Base-by-base conservation (phyloP, 306 rosid species). In the Cucumis hystrix region DNA sequence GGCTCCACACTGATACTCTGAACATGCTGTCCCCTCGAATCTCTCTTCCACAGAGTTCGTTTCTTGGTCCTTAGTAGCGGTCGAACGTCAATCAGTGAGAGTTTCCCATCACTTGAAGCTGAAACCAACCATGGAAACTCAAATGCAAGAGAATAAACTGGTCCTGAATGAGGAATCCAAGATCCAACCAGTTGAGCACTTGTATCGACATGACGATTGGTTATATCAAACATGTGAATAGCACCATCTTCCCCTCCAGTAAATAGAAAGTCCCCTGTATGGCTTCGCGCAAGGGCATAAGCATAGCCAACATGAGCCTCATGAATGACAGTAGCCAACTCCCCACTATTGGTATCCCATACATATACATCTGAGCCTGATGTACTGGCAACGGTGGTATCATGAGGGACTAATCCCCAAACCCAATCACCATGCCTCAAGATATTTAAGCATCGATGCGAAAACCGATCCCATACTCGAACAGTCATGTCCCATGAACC, bases 111-210 rank as follows among this genome's bases (percentile, higher is more conserved):
- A 68, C 91, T 86, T 23, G 98, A 89, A 70, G 97, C 91, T 17
- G 98, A 95, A 82, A 92, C 96, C 78, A 92, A 89, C 98, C 98
- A 95, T 8, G 98, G 98, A 85, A 95, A 95, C 86, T 95, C 98
- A 78, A 95, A 95, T 28, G 93, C 92, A 62, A 95, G 93, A 40
- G 96, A 90, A 79, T 87, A 75, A 79, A 95, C 97, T 69, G 96
- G 83, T 54, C 95, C 96, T 1, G 90, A 64, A 82, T 95, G 98
- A 82, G 98, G 97, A 82, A 79, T 80, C 98, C 98, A 95, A 3
- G 91, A 80, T 17, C 93, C 86, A 62, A 89, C 87, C 54, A 77
- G 85, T 69, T 77, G 74, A 75, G 79, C 79, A 17, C 16, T 33
- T 6, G 88, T 82, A 54, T 84, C 82, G 43, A n/a, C 18, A 33